phyloP scores from a whole-genome alignment of 1,284 basidiomycete genomes.

The Clitocybe nebularis region DNA sequence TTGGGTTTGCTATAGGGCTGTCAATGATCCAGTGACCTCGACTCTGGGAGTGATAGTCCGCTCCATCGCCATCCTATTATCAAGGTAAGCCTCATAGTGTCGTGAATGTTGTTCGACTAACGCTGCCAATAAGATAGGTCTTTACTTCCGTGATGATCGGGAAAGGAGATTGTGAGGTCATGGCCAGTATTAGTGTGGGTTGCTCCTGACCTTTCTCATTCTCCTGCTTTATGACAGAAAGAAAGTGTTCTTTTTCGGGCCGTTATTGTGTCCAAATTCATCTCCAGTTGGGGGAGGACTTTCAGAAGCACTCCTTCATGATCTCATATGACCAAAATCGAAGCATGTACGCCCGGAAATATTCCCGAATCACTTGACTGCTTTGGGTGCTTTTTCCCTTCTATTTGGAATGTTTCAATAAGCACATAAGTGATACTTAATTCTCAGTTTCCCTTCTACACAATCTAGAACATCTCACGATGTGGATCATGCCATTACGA shows the following conservation, averaged over 20 bases:
- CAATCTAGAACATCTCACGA: no score
- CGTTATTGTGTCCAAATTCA: neutral
- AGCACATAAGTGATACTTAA: conserved; percentile 1
- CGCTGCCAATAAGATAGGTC: conserved; percentile 21
- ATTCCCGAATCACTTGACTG: conserved; percentile 1
- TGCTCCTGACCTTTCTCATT: neutral
- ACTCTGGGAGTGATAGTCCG: conserved; percentile 44
- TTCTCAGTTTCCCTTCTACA: neutral
- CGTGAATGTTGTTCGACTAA: neutral
- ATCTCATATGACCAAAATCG: neutral
- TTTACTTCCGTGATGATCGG: conserved; percentile 22
- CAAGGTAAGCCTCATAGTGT: neutral
- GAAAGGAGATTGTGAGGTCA: conserved; percentile 9
- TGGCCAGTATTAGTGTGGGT: neutral
- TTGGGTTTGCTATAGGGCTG: conserved; percentile 23
- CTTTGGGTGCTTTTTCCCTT: neutral
- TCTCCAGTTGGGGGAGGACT: neutral
- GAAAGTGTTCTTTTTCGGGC: neutral
- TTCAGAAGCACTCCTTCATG: neutral
- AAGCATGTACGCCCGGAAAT: neutral
- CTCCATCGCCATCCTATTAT: conserved; percentile 29
- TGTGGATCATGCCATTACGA: conserved; percentile 34
- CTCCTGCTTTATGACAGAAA: no score
- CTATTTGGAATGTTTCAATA: neutral
- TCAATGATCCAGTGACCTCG: conserved; percentile 22